Percentiles rank a stretch among this genome's conserved stretches.
These are phyloP conservation scores for Metschnikowia gelsemii DNA, from an alignment of 805 yeast species.

Conservation along the genomic window DNA sequence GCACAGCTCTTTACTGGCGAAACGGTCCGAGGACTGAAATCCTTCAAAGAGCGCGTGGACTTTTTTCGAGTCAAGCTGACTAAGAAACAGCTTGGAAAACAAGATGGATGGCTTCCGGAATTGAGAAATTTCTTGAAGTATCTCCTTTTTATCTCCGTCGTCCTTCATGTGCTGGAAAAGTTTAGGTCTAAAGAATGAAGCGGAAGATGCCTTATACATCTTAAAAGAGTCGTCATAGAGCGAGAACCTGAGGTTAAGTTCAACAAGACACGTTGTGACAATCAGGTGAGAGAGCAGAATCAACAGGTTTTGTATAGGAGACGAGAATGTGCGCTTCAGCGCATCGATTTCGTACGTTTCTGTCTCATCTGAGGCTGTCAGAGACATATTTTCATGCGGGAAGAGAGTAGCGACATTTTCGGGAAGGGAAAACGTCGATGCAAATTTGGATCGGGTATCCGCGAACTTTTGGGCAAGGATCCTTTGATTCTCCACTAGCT, in stretches of 20 bases:
- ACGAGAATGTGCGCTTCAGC: constrained; percentile 8
- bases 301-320: constrained; percentile 26
- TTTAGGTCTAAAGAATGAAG: constrained; percentile 18
- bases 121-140: constrained; percentile 18
- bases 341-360: not conserved
- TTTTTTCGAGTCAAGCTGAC: constrained; percentile 1
- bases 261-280: constrained; percentile 29
- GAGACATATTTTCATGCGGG: not conserved
- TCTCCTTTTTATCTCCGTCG: constrained; percentile 19
- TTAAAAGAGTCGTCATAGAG: constrained; percentile 13
- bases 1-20: constrained; percentile 25
- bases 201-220: constrained; percentile 1
- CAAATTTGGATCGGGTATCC: constrained; percentile 2
- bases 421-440: not conserved
- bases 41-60: constrained; percentile 13
- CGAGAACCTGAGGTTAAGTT: constrained; percentile 27
- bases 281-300: constrained; percentile 25
- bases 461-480: constrained; percentile 4
- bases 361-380: not conserved
- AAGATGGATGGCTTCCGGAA: not conserved
- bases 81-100: not conserved
- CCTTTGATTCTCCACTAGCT: not conserved
- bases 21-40: constrained; percentile 19
- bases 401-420: constrained; percentile 14
- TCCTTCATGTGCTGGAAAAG: constrained; percentile 23